phyloP scores from a whole-genome alignment of 2,329 filamentous ascomycete genomes.

The Aspergillus sp. region DNA sequence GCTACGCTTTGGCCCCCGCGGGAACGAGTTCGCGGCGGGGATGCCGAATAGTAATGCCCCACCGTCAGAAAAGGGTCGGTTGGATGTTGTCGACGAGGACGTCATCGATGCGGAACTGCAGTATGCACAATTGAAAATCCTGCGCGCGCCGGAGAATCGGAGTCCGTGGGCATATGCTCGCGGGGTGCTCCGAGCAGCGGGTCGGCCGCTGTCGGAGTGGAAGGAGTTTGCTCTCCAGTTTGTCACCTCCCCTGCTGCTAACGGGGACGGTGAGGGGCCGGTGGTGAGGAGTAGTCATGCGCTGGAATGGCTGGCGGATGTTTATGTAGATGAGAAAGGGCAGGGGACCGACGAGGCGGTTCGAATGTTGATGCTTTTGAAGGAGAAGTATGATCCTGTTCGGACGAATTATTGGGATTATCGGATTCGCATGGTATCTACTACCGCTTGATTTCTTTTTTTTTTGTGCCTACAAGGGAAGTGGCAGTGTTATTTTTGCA shows the following conservation, averaged over 20 bases:
- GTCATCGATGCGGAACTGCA: conserved; percentile 66
- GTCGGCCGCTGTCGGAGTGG: conserved; percentile 41
- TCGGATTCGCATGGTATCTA: conserved; percentile 42
- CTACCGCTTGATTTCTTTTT: conserved; percentile 10
- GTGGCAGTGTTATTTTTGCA: neutral
- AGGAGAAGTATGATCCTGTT: conserved; percentile 82
- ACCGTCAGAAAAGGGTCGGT: conserved; percentile 21
- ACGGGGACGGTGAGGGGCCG: conserved; percentile 28
- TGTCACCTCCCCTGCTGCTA: conserved; percentile 25
- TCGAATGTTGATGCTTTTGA: conserved; percentile 63
- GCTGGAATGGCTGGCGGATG: conserved; percentile 43
- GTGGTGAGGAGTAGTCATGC: conserved; percentile 54
- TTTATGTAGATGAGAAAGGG: conserved; percentile 38
- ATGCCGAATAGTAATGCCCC: conserved; percentile 20
- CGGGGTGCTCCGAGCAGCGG: conserved; percentile 63
- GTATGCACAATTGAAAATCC: conserved; percentile 65
- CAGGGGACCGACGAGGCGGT: conserved; percentile 51
- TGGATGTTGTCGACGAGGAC: conserved; percentile 47
- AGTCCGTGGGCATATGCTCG: conserved; percentile 88
- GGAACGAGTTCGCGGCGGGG: conserved; percentile 32
- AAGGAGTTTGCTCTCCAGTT: conserved; percentile 49
- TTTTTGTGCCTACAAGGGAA: neutral
- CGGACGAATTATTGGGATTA: conserved; percentile 90
- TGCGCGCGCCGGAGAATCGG: conserved; percentile 81
- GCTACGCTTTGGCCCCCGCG: conserved; percentile 64